Conservation (phyloP, 192 early-diverging fungal genomes). For the Coemansia sp. region DNA sequence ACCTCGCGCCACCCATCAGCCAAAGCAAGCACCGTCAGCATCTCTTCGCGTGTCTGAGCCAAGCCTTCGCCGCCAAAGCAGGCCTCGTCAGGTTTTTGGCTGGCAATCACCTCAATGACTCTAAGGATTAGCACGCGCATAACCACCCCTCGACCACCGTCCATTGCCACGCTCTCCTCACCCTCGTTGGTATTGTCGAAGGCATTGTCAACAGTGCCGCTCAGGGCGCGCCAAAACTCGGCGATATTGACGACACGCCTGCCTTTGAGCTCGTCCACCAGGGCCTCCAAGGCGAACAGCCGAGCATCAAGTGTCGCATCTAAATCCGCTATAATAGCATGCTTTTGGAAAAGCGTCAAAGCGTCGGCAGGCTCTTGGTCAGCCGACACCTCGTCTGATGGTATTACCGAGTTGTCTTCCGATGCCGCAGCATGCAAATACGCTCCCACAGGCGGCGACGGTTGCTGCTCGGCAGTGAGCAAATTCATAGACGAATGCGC, state of each 20-base stretch:
- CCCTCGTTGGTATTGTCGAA: slow-evolving; percentile 12
- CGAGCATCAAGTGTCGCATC: slow-evolving; percentile 20
- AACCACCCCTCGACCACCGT: background rate
- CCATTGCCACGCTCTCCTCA: background rate
- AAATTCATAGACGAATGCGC: slow-evolving; percentile 6
- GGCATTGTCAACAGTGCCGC: slow-evolving; percentile 28
- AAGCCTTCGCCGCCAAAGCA: slow-evolving; percentile 16
- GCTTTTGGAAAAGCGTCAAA: slow-evolving; percentile 20
- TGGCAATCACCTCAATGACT: slow-evolving; percentile 27
- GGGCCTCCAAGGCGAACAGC: slow-evolving; percentile 19
- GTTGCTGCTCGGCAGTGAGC: background rate
- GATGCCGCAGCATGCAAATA: background rate
- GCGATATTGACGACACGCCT: slow-evolving; percentile 21
- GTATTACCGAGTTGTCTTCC: background rate
- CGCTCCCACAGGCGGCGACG: background rate
- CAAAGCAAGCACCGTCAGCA: slow-evolving; percentile 23
- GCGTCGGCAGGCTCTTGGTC: slow-evolving; percentile 20
- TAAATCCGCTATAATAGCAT: slow-evolving; percentile 12
- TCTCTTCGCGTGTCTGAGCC: slow-evolving; percentile 16
- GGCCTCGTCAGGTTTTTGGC: slow-evolving; percentile 2
- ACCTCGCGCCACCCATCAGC: slow-evolving; percentile 38
- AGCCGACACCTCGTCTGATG: slow-evolving; percentile 1
- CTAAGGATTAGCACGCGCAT: slow-evolving; percentile 29
- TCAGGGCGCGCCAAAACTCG: slow-evolving; percentile 30
- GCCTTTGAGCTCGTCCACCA: slow-evolving; percentile 19